Conservation (phyloP, 176 grass and related monocot species). For the Hordeum marinum region DNA sequence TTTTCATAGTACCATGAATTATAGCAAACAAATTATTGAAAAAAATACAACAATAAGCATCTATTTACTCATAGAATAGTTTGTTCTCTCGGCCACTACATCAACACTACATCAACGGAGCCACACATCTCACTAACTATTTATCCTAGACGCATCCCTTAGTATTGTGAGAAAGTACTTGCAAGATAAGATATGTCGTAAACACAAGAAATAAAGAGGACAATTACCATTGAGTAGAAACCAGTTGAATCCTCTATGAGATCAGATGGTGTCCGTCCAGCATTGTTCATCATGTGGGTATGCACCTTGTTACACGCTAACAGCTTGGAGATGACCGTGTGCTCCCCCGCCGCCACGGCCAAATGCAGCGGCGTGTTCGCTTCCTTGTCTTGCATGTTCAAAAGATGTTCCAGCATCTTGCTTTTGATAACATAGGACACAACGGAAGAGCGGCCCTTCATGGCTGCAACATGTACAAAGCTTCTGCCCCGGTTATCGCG, state of each 20-base stretch:
- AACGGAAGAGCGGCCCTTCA: not conserved
- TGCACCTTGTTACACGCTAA: slow-evolving; percentile 2
- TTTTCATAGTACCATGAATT: not conserved
- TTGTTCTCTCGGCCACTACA: not conserved
- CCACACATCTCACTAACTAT: too few relatives aligned
- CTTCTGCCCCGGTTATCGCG: slow-evolving; percentile 22
- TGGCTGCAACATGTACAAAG: slow-evolving; percentile 34
- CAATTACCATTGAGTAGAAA: slow-evolving; percentile 45
- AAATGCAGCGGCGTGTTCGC: slow-evolving; percentile 44
- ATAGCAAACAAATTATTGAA: not conserved
- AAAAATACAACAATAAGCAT: not conserved
- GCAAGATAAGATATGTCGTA: not conserved
- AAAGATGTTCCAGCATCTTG: not conserved
- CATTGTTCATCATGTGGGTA: slow-evolving; percentile 36
- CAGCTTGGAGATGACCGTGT: slow-evolving; percentile 1
- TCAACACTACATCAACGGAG: not conserved
- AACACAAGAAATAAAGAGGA: not conserved
- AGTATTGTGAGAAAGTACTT: not conserved
- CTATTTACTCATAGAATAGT: too few relatives aligned
- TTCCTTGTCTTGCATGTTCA: slow-evolving; percentile 37
- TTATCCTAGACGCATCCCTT: not conserved
- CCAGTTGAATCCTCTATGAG: not conserved
- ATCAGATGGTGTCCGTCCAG: slow-evolving; percentile 24
- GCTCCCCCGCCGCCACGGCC: slow-evolving; percentile 11
- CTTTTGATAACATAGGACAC: not conserved